phyloP scores from a whole-genome alignment of 2,329 filamentous ascomycete genomes.

The Dryadomyces sulphureus region DNA sequence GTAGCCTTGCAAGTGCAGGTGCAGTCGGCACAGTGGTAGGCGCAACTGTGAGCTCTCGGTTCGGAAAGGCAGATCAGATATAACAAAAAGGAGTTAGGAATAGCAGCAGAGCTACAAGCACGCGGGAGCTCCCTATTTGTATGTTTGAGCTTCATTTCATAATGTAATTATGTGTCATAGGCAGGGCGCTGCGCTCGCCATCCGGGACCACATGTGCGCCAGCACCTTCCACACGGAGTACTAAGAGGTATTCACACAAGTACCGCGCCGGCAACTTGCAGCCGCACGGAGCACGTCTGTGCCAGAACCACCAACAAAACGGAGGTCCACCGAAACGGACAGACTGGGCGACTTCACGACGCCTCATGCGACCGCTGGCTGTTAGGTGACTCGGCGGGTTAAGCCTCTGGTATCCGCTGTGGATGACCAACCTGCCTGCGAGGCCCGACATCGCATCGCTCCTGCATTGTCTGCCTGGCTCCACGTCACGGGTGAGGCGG shows the following conservation, averaged over 20 bases:
- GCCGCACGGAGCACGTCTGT: background rate
- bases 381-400: background rate
- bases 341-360: too few relatives aligned
- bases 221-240: background rate
- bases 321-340: background rate
- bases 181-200: background rate
- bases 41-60: too few relatives aligned
- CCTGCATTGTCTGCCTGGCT: background rate
- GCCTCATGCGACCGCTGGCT: too few relatives aligned
- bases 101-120: too few relatives aligned
- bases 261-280: background rate
- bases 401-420: slow-evolving; percentile 2
- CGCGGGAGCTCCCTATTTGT: slow-evolving; percentile 9
- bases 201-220: background rate
- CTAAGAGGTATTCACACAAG: too few relatives aligned
- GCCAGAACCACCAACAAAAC: background rate
- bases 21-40: too few relatives aligned
- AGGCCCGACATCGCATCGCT: slow-evolving; percentile 5
- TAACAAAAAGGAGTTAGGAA: background rate
- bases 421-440: background rate
- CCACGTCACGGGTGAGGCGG: slow-evolving; percentile 6
- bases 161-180: slow-evolving; percentile 20
- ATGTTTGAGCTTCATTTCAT: slow-evolving; percentile 13
- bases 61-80: too few relatives aligned
- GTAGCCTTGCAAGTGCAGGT: too few relatives aligned